Evolutionary conservation across 495 filamentous ascomycete species (phyloP).

Genomic region (Talaromyces thailandensis): DNA sequence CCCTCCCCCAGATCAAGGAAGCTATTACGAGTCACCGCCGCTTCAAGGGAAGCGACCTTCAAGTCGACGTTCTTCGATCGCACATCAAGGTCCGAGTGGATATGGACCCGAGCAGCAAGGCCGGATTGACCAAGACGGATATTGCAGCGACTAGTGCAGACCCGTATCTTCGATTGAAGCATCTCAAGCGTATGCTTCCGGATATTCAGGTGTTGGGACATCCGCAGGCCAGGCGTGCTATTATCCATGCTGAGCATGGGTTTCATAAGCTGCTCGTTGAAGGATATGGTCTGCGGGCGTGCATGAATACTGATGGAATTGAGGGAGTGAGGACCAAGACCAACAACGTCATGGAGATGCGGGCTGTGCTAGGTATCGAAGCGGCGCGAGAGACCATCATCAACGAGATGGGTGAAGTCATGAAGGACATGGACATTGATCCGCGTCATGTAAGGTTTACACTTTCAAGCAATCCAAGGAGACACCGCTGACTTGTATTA

Average conservation of each 20-base stretch:
- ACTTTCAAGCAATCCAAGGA: too few species aligned
- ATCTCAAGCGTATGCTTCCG: slow-evolving; percentile 73
- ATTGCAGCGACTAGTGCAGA: slow-evolving; percentile 50
- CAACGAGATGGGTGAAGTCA: slow-evolving; percentile 69
- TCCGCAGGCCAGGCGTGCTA: slow-evolving; percentile 73
- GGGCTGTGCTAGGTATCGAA: slow-evolving; percentile 93
- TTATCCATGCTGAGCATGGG: slow-evolving; percentile 70
- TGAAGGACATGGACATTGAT: slow-evolving; percentile 92
- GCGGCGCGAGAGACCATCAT: slow-evolving; percentile 81
- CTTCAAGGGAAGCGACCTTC: slow-evolving; percentile 55
- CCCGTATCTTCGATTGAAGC: slow-evolving; percentile 70
- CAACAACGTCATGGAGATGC: slow-evolving; percentile 87
- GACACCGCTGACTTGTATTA: background rate
- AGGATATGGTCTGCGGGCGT: slow-evolving; percentile 80
- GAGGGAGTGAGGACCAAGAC: slow-evolving; percentile 60
- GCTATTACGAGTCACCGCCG: slow-evolving; percentile 73
- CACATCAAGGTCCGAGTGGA: slow-evolving; percentile 50
- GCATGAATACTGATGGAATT: slow-evolving; percentile 88
- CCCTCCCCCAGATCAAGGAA: slow-evolving; percentile 53
- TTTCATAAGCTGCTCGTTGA: slow-evolving; percentile 74
- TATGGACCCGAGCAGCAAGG: slow-evolving; percentile 44
- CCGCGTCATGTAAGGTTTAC: slow-evolving; percentile 57
- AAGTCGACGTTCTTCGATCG: slow-evolving; percentile 34
- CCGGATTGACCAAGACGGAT: slow-evolving; percentile 44
- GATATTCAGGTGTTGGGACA: slow-evolving; percentile 77